Base-by-base conservation (phyloP, 495 filamentous ascomycete genomes). In the Sphaerosporella brunnea region DNA sequence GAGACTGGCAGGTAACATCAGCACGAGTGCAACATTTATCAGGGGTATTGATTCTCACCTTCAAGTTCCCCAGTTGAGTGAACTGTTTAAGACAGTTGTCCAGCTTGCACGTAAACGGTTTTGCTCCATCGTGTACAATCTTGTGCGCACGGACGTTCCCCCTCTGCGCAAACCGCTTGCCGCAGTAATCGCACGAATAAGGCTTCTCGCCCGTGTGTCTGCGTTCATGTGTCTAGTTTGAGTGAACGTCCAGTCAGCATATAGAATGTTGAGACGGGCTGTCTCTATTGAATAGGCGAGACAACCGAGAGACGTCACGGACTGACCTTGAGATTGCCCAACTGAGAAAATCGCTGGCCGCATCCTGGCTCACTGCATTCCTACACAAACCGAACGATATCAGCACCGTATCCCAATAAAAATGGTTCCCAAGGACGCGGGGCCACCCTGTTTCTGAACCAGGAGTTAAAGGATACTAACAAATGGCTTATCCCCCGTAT, bases 401-500 rank as follows among this genome's bases (percentile, higher is more conserved):
- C 30, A 48, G 26, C 37, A 52, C 48, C 45, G 35, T 23, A 44
- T n/a, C n/a, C n/a, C n/a, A n/a, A n/a, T n/a, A n/a, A n/a, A n/a
- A n/a, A n/a, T n/a, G n/a, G n/a, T n/a, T n/a, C n/a, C n/a, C n/a
- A n/a, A n/a, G n/a, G n/a, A n/a, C n/a, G n/a, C n/a, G n/a, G n/a
- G n/a, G n/a, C 23, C 13, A n/a, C 4, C 10, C 34, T n/a, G 4
- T 24, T 32, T 16, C 20, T 42, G 7, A 26, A 18, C 11, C 24
- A n/a, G 10, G 26, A 44, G 15, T 11, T 38, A 23, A n/a, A n/a
- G 46, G 48, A 46, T 38, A 59, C 59, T 26, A 51, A 93, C 84
- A 66, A 87, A 94, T 50, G 88, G 88, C 52, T 85, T 84, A 39
- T 85, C 75, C 16, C 88, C 88, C 2, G 87, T 93, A 58, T 96